phyloP scores from a whole-genome alignment of 768 basidiomycete genomes.

The Omphalotus guepiniiformis region DNA sequence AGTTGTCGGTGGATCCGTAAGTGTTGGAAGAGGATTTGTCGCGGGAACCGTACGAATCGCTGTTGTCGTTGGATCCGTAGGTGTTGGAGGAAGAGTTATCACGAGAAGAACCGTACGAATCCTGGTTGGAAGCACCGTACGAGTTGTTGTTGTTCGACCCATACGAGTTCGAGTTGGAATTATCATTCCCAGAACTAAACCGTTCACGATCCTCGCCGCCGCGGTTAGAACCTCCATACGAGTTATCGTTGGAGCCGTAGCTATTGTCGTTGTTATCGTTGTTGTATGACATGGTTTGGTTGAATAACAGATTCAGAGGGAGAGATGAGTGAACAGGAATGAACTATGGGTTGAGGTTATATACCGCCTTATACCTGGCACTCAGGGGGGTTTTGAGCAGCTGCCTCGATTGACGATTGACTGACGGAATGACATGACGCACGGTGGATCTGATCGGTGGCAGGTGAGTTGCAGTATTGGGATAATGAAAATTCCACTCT shows the following conservation, averaged over 20 bases:
- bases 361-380: no score
- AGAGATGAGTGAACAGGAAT: no score
- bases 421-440: no score
- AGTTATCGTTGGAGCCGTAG: constrained; percentile 5
- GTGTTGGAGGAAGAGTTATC: no score
- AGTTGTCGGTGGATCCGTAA: neutral
- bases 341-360: no score
- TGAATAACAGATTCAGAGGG: no score
- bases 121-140: constrained; percentile 1
- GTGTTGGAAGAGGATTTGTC: constrained; percentile 3
- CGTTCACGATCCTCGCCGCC: neutral
- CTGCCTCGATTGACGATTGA: no score
- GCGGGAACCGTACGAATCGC: neutral
- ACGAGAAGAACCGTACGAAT: constrained; percentile 11
- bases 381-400: no score
- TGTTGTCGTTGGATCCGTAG: constrained; percentile 6
- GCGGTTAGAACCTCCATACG: constrained; percentile 7
- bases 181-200: neutral
- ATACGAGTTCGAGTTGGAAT: neutral
- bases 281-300: neutral
- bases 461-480: no score
- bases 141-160: constrained; percentile 1
- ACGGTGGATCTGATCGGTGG: no score
- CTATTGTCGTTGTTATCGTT: constrained; percentile 2
- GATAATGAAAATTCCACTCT: no score